phyloP scores from a whole-genome alignment of 768 basidiomycete species.

The Calvatia gigantea region DNA sequence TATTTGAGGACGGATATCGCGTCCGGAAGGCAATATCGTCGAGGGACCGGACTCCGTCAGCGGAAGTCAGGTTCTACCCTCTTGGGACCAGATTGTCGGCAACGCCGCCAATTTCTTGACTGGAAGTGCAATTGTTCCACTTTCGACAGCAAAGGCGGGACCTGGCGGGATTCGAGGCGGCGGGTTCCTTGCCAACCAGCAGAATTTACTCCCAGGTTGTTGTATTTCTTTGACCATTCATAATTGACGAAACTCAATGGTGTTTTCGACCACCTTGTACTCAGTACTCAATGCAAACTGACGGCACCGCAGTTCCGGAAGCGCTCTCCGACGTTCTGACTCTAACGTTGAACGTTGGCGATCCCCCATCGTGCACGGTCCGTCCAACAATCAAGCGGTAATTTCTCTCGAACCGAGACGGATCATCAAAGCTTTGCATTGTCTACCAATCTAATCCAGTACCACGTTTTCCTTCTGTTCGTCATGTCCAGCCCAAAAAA shows the following conservation, averaged over 20 bases:
- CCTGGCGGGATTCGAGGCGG: neutral
- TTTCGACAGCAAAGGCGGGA: neutral
- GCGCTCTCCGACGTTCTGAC: neutral
- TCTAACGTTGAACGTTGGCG: neutral
- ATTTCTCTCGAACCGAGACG: neutral
- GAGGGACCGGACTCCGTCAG: neutral
- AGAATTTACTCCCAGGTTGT: constrained; percentile 1
- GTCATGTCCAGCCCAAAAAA: neutral
- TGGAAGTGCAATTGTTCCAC: neutral
- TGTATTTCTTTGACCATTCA: constrained; percentile 7
- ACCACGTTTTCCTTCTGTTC: neutral
- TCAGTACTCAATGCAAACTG: neutral
- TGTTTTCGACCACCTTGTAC: constrained; percentile 2
- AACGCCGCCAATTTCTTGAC: no score
- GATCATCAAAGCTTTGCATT: neutral
- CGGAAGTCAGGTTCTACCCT: neutral
- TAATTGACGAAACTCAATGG: neutral
- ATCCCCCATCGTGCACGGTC: neutral
- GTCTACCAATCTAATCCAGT: neutral
- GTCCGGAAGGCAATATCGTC: no score
- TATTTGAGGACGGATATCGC: no score
- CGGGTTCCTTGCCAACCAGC: neutral
- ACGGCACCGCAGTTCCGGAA: neutral
- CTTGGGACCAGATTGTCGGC: neutral
- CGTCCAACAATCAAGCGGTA: neutral